Evolutionary conservation across 2,329 filamentous ascomycete species (phyloP), one percentile per base, ranked within the genome.

Genomic region (Calonectria hawksworthii): DNA sequence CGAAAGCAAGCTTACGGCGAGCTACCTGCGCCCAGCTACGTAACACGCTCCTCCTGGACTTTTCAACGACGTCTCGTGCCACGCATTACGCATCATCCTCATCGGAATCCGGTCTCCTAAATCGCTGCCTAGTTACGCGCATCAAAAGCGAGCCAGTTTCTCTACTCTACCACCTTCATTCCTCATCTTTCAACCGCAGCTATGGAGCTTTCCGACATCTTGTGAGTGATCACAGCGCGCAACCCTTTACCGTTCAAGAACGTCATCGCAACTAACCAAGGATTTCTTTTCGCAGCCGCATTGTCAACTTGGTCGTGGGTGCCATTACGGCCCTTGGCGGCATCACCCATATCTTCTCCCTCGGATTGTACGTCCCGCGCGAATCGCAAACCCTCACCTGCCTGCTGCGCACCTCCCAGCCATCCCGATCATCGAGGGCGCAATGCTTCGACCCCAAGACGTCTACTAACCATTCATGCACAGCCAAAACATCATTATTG

Each of bases 201-300:
- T 79, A 98, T 98, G 95, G 96, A 98, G 87, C 95, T 96, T 89
- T 96, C 95, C 77, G 95, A 98, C 87, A 93, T 93, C 85, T 98
- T 98, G 95, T 98, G 90, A 88, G 94, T 83, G 47, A 67, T 44
- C 64, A 56, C 74, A 63, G 65, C 68, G 38, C 69, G 44, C 34
- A 51, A 50, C 30, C 67, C 30, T 41, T 71, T 26, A 70, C 36
- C 54, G 28, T 52, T 6, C 61, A 68, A 38, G 38, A 70, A 36
- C 32, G 59, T 72, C 70, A 74, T 74, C 72, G 83, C 75, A 74
- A 83, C 86, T 88, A 83, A 88, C 81, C 65, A 75, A 81, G 77
- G 63, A 44, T 18, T 70, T 38, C 77, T 70, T 80, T 75, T 74
- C 80, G 74, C 85, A 99, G 97, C 89, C 97, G 97, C 84, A 92